A percentile compares a stretch with the other conserved stretches of the same genome.
These are phyloP conservation scores for Schwanniomyces vanrijiae DNA, from an alignment of 805 yeast genomes.

Conservation along the genomic window DNA sequence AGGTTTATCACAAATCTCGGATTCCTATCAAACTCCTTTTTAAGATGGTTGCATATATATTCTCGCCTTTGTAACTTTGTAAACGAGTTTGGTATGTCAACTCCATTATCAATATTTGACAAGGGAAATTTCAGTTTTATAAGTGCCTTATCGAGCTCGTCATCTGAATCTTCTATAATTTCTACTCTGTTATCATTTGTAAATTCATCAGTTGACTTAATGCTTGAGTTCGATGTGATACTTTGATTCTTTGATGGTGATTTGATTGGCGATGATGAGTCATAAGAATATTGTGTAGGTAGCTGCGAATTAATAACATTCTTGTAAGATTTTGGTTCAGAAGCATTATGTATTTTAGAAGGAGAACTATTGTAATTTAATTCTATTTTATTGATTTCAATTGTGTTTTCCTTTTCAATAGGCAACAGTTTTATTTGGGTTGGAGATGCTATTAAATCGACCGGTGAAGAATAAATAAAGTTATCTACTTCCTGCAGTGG, in stretches of 20 bases:
- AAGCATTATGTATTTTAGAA: neutral
- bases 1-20: constrained; percentile 23
- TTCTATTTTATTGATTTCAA: neutral
- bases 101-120: constrained; percentile 3
- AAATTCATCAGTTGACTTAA: neutral
- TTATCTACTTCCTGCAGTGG: neutral
- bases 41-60: constrained; percentile 24
- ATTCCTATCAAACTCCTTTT: constrained; percentile 18
- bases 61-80: constrained; percentile 37
- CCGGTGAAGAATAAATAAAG: neutral
- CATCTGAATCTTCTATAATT: constrained; percentile 9
- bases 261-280: constrained; percentile 5
- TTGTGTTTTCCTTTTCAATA: neutral
- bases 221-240: neutral
- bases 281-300: constrained; percentile 8
- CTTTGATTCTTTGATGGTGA: neutral
- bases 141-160: constrained; percentile 2
- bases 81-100: constrained; percentile 3
- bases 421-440: neutral
- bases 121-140: constrained; percentile 9
- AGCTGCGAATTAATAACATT: constrained; percentile 4
- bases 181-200: neutral
- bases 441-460: neutral
- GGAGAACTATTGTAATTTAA: neutral
- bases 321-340: neutral